Evolutionary conservation across 192 early-diverging fungal species (phyloP).

Genomic region (Coemansia aciculifera): DNA sequence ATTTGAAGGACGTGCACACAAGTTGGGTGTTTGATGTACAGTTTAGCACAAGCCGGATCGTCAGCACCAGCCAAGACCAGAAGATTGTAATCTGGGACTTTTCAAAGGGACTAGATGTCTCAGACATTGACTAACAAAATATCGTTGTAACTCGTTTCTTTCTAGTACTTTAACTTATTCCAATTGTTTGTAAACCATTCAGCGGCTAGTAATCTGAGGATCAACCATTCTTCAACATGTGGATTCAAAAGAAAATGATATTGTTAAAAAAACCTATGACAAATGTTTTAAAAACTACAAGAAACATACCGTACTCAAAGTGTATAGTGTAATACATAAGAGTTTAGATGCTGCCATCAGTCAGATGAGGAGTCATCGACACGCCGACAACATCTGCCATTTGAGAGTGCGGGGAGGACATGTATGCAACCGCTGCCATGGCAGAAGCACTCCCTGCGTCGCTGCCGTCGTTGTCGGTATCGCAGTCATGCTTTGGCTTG

Average conservation of each 20-base stretch:
- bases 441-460: neutral
- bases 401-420: neutral
- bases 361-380: conserved; percentile 3
- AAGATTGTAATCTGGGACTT: conserved; percentile 61
- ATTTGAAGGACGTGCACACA: conserved; percentile 73
- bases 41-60: conserved; percentile 77
- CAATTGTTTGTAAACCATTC: neutral
- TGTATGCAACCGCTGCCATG: neutral
- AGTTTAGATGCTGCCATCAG: conserved; percentile 1
- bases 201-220: neutral
- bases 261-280: neutral
- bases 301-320: neutral
- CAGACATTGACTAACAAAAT: conserved; percentile 26
- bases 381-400: neutral
- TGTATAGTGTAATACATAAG: neutral
- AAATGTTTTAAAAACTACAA: neutral
- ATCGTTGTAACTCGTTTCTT: neutral
- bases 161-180: neutral
- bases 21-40: conserved; percentile 98
- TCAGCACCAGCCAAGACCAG: conserved; percentile 71
- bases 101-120: conserved; percentile 47
- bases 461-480: conserved; percentile 14
- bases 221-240: neutral
- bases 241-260: neutral
- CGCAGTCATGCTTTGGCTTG: conserved; percentile 62